Conservation (phyloP, 2,329 filamentous ascomycete genomes). For the Fusarium keratoplasticum region DNA sequence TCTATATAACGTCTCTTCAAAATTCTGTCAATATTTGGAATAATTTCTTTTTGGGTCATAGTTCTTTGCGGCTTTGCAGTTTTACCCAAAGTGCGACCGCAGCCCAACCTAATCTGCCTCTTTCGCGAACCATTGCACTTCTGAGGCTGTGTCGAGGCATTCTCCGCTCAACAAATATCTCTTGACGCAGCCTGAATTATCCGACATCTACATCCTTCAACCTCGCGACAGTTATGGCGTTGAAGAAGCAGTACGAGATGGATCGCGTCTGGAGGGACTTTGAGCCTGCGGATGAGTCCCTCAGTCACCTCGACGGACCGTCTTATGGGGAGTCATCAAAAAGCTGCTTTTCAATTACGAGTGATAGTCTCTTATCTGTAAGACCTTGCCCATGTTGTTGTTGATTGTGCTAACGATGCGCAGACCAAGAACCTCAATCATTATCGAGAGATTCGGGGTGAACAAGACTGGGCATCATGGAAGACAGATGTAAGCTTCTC, state of each 20-base stretch:
- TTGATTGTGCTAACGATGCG: too few species aligned
- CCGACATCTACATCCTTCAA: background rate
- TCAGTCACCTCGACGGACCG: background rate
- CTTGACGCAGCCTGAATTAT: background rate
- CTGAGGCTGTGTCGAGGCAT: background rate
- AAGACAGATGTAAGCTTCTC: background rate
- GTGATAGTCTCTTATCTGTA: background rate
- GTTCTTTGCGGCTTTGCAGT: background rate
- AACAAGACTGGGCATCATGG: background rate
- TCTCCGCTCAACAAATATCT: background rate
- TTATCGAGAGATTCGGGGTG: background rate
- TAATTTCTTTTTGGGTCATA: background rate
- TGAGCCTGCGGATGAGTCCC: background rate
- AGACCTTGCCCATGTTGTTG: too few species aligned
- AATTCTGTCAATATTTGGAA: background rate
- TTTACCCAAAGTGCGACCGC: background rate
- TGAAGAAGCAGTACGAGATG: background rate
- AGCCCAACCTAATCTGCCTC: background rate
- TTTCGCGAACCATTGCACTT: background rate
- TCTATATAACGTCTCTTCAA: background rate
- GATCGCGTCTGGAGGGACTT: slow-evolving; percentile 2
- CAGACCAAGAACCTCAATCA: background rate
- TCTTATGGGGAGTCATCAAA: background rate
- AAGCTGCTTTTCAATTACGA: background rate
- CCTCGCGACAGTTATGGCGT: background rate